Evolutionary conservation across 78 protist genomes (phyloP).

Genomic region (Emiliania huxleyi): DNA sequence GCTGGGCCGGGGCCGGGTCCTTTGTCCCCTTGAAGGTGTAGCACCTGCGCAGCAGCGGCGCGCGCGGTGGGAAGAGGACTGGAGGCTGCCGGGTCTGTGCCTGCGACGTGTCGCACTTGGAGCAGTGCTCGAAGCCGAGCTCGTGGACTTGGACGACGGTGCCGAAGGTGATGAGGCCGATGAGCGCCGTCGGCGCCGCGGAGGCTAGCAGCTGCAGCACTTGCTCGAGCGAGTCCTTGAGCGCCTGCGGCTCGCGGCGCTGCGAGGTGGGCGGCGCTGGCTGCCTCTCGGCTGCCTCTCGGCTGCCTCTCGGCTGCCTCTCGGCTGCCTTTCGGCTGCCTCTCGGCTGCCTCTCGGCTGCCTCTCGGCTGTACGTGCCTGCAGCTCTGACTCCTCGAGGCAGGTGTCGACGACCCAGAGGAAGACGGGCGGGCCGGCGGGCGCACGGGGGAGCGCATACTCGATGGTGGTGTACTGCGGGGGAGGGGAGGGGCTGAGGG

Average conservation of each 20-base stretch:
- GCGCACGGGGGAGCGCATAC: slow-evolving; percentile 64
- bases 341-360: too few relatives aligned
- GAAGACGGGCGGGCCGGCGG: slow-evolving; percentile 74
- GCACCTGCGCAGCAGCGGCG: too few relatives aligned
- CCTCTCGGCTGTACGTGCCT: too few relatives aligned
- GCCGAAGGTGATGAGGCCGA: slow-evolving; percentile 96
- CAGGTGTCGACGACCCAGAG: slow-evolving; percentile 89
- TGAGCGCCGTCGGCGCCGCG: slow-evolving; percentile 55
- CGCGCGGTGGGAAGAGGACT: background rate
- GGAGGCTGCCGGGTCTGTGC: background rate
- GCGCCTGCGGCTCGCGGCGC: too few relatives aligned
- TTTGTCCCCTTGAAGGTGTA: slow-evolving; percentile 90
- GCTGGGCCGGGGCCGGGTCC: slow-evolving; percentile 44
- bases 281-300: too few relatives aligned
- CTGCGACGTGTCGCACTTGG: too few relatives aligned
- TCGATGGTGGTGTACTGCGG: slow-evolving; percentile 80
- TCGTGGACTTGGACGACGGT: slow-evolving; percentile 85
- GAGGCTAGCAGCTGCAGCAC: slow-evolving; percentile 83
- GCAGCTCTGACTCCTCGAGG: slow-evolving; percentile 79
- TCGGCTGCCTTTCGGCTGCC: too few relatives aligned
- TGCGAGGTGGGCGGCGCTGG: too few relatives aligned
- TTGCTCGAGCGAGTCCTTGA: slow-evolving; percentile 81
- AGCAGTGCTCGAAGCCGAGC: slow-evolving; percentile 62
- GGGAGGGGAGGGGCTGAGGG: too few relatives aligned
- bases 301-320: too few relatives aligned